Base-by-base conservation (phyloP, 495 filamentous ascomycete genomes). In the Aspergillus avenaceus region DNA sequence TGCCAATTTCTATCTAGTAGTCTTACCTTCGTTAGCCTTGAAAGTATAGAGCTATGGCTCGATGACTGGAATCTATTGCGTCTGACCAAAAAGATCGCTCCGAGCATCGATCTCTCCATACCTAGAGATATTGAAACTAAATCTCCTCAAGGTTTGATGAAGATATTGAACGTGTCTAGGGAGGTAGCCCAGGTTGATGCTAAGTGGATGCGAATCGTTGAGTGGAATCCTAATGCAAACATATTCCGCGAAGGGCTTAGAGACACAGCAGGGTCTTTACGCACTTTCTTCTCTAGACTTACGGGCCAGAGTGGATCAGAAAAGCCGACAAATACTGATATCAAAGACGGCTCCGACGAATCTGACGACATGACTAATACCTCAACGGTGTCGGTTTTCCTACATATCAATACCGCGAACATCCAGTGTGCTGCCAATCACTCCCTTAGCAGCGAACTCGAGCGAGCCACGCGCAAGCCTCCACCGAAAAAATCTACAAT, bases 401-500 rank as follows among this genome's bases (percentile, higher is more conserved):
- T 99, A 22, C 80, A 91, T 43, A 84, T 95, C 28, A 95, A 86
- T 31, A 91, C 89, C 0, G 91, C 89, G 19, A 81, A 80, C 32
- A 83, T 96, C n/a, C 72, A 78, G 31, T 90, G 90, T 27, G 84
- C 78, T 19, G 79, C 95, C 1, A 70, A 74, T 38, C 62, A 73
- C 24, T 75, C 70, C 29, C 85, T 97, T 55, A 83, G 87, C 9
- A 75, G 81, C 13, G 95, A 99, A 63, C 77, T 97, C n/a, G 91
- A 97, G 72, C 77, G 95, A 27, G 92, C 95, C 19, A 97, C 95
- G 3, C 95, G 97, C 66, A 99, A 99, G 62, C 87, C 91, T 16
- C 95, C 95, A 7, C 95, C 95, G 0, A 93, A 87, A 60, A 79
- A 74, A 24, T 91, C 92, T 0, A 87, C 83, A 27, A 77, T 99